Conservation (phyloP, 441 rosid species). For the Isatis lusitanica region DNA sequence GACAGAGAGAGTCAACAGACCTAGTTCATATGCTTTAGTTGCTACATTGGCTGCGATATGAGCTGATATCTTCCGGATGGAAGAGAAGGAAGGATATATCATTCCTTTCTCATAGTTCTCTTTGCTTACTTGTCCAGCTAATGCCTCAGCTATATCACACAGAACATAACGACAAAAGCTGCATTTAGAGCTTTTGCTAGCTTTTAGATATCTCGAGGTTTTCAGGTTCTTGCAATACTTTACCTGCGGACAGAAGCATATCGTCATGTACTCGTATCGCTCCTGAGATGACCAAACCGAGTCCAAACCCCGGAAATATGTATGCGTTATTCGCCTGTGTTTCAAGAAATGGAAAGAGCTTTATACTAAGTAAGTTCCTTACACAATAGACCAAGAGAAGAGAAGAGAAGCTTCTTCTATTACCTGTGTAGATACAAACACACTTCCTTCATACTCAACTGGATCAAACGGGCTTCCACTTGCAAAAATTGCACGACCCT, state of each 20-base stretch:
- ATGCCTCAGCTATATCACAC: constrained; percentile 57
- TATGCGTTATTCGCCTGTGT: constrained; percentile 88
- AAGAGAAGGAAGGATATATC: constrained; percentile 61
- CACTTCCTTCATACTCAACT: constrained; percentile 64
- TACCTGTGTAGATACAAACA: constrained; percentile 85
- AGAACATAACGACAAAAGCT: background rate
- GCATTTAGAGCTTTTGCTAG: background rate
- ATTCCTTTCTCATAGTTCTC: constrained; percentile 62
- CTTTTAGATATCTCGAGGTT: background rate
- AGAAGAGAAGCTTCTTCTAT: background rate
- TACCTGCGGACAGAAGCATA: constrained; percentile 95
- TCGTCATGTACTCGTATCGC: constrained; percentile 82
- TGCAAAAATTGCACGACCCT: constrained; percentile 92
- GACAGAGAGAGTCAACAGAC: constrained; percentile 34
- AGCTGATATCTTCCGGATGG: constrained; percentile 65
- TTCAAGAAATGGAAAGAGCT: constrained; percentile 1
- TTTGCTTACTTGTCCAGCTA: constrained; percentile 58
- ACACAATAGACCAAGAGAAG: background rate
- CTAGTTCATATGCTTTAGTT: constrained; percentile 68
- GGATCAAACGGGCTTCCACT: constrained; percentile 96
- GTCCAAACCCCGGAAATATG: constrained; percentile 89
- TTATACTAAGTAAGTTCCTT: background rate
- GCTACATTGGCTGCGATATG: constrained; percentile 67
- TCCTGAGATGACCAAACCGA: constrained; percentile 82
- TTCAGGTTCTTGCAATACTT: constrained; percentile 34